Percentiles rank a stretch among this genome's conserved stretches.
These are phyloP conservation scores for Pachyrhizus erosus DNA, from an alignment of 306 rosid species.

Conservation along the genomic window DNA sequence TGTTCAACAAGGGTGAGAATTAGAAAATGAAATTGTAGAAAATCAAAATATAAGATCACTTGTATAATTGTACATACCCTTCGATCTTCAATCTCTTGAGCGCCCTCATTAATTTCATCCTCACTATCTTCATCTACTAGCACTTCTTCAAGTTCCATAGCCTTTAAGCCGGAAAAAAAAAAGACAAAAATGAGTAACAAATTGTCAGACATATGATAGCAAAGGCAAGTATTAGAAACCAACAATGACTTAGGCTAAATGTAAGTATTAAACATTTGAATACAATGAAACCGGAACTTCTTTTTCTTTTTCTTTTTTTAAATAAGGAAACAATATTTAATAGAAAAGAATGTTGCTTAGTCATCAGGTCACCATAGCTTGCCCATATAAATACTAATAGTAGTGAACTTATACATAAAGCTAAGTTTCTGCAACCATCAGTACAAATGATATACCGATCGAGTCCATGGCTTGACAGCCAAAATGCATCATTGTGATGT, in stretches of 20 bases:
- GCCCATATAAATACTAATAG: neutral
- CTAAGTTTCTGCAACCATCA: conserved; percentile 2
- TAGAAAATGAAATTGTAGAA: neutral
- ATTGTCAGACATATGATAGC: conserved; percentile 7
- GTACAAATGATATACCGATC: neutral
- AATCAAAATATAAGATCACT: conserved; percentile 15
- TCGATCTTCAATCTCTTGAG: conserved; percentile 70
- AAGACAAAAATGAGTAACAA: conserved; percentile 28
- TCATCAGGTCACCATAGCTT: neutral
- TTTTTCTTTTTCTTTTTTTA: too few relatives aligned
- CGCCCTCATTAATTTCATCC: conserved; percentile 84
- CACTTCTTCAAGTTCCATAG: conserved; percentile 76
- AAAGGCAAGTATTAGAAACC: conserved; percentile 9
- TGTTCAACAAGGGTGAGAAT: conserved; percentile 19
- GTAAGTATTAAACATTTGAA: conserved; percentile 9
- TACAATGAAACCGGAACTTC: neutral
- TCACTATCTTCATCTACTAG: conserved; percentile 77
- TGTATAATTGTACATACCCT: conserved; percentile 56
- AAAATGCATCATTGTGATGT: neutral
- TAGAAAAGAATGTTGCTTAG: conserved; percentile 4
- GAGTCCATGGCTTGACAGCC: neutral
- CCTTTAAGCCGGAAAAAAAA: conserved; percentile 59
- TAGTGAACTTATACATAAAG: neutral
- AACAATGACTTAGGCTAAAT: neutral
- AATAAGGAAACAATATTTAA: neutral